phyloP scores from a whole-genome alignment of 78 protist species.

The Dictyostelium firmibasis region DNA sequence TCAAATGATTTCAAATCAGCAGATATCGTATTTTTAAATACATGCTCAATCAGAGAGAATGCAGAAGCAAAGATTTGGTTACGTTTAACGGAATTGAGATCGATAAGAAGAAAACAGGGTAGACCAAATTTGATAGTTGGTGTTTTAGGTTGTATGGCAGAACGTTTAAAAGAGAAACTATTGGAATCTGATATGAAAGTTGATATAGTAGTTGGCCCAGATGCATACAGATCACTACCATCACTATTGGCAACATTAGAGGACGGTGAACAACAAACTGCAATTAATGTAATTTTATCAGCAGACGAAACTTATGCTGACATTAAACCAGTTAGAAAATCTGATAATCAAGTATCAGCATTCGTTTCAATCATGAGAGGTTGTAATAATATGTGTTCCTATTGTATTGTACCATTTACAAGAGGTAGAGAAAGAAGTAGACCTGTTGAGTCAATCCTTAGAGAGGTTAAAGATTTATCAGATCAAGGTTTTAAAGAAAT shows the following conservation, averaged over 20 bases:
- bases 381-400: slow-evolving; percentile 97
- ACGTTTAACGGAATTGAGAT: slow-evolving; percentile 63
- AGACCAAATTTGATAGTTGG: slow-evolving; percentile 35
- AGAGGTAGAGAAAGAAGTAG: slow-evolving; percentile 95
- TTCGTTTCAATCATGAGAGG: slow-evolving; percentile 90
- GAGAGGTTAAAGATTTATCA: slow-evolving; percentile 80
- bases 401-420: slow-evolving; percentile 97
- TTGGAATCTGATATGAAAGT: slow-evolving; percentile 79
- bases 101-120: slow-evolving; percentile 1
- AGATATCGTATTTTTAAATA: slow-evolving; percentile 89
- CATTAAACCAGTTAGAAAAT: slow-evolving; percentile 92
- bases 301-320: slow-evolving; percentile 97
- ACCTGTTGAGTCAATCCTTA: slow-evolving; percentile 74
- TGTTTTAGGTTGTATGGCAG: slow-evolving; percentile 95
- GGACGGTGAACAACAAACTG: slow-evolving; percentile 49
- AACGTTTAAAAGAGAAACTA: slow-evolving; percentile 86
- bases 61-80: slow-evolving; percentile 93
- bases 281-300: slow-evolving; percentile 89
- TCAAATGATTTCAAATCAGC: slow-evolving; percentile 60
- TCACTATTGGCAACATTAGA: slow-evolving; percentile 70
- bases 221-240: slow-evolving; percentile 94
- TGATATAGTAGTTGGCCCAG: slow-evolving; percentile 93
- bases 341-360: slow-evolving; percentile 62
- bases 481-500: slow-evolving; percentile 76
- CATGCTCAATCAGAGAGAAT: slow-evolving; percentile 95